phyloP scores from a whole-genome alignment of 2,329 filamentous ascomycete genomes.

The Orbilia brochopaga region DNA sequence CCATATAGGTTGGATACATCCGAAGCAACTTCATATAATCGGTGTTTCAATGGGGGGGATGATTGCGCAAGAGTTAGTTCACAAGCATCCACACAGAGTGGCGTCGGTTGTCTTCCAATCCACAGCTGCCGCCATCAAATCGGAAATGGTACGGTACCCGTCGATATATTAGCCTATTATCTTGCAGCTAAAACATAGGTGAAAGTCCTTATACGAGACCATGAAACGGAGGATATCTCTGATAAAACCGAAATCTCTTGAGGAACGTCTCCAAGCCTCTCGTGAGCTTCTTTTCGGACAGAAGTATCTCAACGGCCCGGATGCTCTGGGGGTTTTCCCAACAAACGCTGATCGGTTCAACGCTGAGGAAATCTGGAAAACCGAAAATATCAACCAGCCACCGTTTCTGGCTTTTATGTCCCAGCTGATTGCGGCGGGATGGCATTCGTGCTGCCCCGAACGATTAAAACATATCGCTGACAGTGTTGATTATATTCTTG shows the following conservation, averaged over 20 bases:
- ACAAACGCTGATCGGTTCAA: slow-evolving; percentile 83
- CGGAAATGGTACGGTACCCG: slow-evolving; percentile 31
- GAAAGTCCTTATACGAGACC: slow-evolving; percentile 67
- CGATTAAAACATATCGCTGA: slow-evolving; percentile 73
- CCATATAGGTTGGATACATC: slow-evolving; percentile 56
- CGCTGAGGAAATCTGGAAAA: slow-evolving; percentile 77
- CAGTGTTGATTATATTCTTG: slow-evolving; percentile 72
- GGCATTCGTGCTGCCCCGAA: slow-evolving; percentile 74
- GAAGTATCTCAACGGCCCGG: slow-evolving; percentile 68
- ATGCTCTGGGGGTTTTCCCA: slow-evolving; percentile 69
- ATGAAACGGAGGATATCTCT: slow-evolving; percentile 65
- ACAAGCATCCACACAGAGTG: slow-evolving; percentile 63
- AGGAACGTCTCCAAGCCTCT: slow-evolving; percentile 69
- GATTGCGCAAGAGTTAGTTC: slow-evolving; percentile 82
- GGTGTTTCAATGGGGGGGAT: slow-evolving; percentile 88
- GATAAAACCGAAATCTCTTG: slow-evolving; percentile 73
- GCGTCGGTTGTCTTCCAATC: slow-evolving; percentile 67
- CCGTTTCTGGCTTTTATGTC: slow-evolving; percentile 72
- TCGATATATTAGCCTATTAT: slow-evolving; percentile 1
- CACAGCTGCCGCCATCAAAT: slow-evolving; percentile 63
- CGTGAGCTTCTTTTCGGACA: slow-evolving; percentile 71
- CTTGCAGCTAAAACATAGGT: neutral
- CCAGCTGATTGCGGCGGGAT: slow-evolving; percentile 78
- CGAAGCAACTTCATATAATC: slow-evolving; percentile 69
- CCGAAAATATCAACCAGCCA: slow-evolving; percentile 67